phyloP scores from a whole-genome alignment of 2,329 filamentous ascomycete species.

The Xylariaceae sp. region DNA sequence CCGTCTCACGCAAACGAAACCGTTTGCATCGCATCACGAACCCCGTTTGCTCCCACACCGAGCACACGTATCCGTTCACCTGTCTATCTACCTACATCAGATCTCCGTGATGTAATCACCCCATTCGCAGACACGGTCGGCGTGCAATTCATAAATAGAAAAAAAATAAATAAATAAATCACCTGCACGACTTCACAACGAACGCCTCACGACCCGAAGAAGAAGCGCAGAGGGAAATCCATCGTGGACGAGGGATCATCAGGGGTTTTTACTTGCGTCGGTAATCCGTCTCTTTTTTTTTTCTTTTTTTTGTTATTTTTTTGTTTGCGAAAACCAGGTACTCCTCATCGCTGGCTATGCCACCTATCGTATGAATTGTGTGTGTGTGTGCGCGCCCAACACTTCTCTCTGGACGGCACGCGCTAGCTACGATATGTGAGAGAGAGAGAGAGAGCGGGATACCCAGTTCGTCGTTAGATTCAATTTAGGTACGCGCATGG shows the following conservation, averaged over 20 bases:
- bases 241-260: slow-evolving; percentile 8
- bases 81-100: not conserved
- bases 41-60: not conserved
- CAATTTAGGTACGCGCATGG: not conserved
- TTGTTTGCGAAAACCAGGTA: not conserved
- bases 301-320: not conserved
- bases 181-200: too few relatives aligned
- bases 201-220: too few relatives aligned
- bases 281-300: not conserved
- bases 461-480: not conserved
- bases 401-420: too few relatives aligned
- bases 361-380: not conserved
- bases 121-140: too few relatives aligned
- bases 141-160: too few relatives aligned
- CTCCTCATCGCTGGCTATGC: not conserved
- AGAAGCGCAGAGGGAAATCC: too few relatives aligned
- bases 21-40: not conserved
- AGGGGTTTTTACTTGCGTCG: slow-evolving; percentile 10
- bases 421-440: too few relatives aligned
- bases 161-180: too few relatives aligned
- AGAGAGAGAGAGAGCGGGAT: not conserved
- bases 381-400: too few relatives aligned
- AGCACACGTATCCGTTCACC: not conserved
- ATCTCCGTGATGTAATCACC: too few relatives aligned
- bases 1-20: slow-evolving; percentile 5